Evolutionary conservation across 2,329 filamentous ascomycete genomes (phyloP).

Genomic region (Colletotrichum sp.): DNA sequence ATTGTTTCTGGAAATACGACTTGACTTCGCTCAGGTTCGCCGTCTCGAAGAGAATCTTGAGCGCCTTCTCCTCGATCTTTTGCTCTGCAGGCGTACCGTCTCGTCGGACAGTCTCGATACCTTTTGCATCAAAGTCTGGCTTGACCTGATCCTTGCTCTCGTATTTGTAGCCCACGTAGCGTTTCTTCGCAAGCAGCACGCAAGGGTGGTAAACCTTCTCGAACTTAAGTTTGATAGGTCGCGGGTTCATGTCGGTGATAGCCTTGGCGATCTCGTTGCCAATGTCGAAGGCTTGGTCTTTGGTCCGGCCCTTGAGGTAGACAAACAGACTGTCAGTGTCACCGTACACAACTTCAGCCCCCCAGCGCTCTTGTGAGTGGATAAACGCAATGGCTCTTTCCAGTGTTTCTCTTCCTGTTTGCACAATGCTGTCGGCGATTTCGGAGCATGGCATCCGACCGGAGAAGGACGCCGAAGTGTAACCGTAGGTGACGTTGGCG

Average conservation of each 20-base stretch:
- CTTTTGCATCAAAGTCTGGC: constrained; percentile 96
- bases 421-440: constrained; percentile 97
- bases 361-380: constrained; percentile 86
- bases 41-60: constrained; percentile 89
- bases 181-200: constrained; percentile 92
- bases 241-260: constrained; percentile 88
- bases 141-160: constrained; percentile 76
- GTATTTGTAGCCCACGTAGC: constrained; percentile 98
- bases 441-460: constrained; percentile 98
- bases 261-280: constrained; percentile 90
- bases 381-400: constrained; percentile 94
- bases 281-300: constrained; percentile 88
- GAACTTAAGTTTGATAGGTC: constrained; percentile 94
- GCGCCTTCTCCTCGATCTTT: constrained; percentile 91
- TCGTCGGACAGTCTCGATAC: constrained; percentile 93
- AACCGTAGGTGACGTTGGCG: constrained; percentile 98
- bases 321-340: constrained; percentile 97
- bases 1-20: constrained; percentile 86
- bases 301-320: constrained; percentile 84
- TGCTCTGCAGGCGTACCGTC: constrained; percentile 96
- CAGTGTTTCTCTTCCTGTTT: constrained; percentile 91
- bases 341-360: constrained; percentile 95
- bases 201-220: constrained; percentile 99
- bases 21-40: constrained; percentile 90
- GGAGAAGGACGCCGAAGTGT: constrained; percentile 95